Evolutionary conservation across 2,329 filamentous ascomycete species (phyloP), one percentile per base, ranked within the genome.

Genomic region (Pezizomycotina sp.): DNA sequence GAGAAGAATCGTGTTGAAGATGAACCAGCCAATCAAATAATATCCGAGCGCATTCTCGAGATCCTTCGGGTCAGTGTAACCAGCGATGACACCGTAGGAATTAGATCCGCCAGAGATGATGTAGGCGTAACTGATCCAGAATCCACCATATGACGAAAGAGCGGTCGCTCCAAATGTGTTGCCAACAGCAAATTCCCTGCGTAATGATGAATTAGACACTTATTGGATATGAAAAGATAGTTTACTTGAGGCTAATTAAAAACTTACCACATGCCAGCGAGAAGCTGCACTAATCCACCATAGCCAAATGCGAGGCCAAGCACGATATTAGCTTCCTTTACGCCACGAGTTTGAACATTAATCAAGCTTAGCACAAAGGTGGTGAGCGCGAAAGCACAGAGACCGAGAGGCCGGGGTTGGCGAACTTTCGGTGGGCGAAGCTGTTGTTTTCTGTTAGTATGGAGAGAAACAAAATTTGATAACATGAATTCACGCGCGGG

Each of bases 161-260:
- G 79, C 77, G 15, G 78, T 84, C 34, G 77, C 79, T 64, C 78
- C 78, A 48, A 86, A 84, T 7, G 80, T 86, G 64, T 86, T 86
- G 38, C 78, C 79, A n/a, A 80, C 66, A 22, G 78, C 77, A 70
- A 86, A 80, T 62, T 86, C 79, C 77, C 77, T 81, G 45, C 34
- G 7, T 4, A 3, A 27, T 19, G n/a, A 4, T 31, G 27, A 24
- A 31, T 37, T 24, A 36, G 33, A 35, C 25, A 38, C 25, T 13
- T 10, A 14, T n/a, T n/a, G n/a, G n/a, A 15, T n/a, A 14, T 21
- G 27, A 32, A 34, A 35, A 10, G 10, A 31, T 9, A 13, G 15
- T 12, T 12, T 13, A 25, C 10, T 9, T 6, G 22, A 33, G 27
- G 4, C 10, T 21, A 19, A 32, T 27, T 13, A 21, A 16, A n/a